phyloP scores from a whole-genome alignment of 2,329 filamentous ascomycete species.

The Saccharata proteae region DNA sequence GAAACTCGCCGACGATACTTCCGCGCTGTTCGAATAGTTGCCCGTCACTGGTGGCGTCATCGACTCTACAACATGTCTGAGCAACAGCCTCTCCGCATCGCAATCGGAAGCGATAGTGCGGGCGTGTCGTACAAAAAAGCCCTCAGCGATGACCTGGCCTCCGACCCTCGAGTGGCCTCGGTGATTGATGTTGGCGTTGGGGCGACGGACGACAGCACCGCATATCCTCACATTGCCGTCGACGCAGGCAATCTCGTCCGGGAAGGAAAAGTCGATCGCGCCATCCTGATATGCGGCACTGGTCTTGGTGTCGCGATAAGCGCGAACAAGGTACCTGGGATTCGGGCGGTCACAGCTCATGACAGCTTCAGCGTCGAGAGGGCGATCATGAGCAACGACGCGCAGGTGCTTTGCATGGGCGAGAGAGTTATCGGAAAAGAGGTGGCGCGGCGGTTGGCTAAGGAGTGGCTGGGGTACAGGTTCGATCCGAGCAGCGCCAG shows the following conservation, averaged over 20 bases:
- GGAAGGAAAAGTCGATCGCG: conserved; percentile 58
- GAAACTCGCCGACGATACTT: conserved; percentile 16
- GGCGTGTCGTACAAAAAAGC: conserved; percentile 68
- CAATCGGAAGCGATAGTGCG: conserved; percentile 57
- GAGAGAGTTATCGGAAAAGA: conserved; percentile 75
- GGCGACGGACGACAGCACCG: conserved; percentile 56
- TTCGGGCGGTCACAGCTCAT: conserved; percentile 80
- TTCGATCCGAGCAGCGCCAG: conserved; percentile 59
- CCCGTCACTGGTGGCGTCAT: conserved; percentile 3
- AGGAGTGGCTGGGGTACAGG: conserved; percentile 73
- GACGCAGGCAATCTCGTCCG: conserved; percentile 55
- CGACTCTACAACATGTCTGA: conserved; percentile 4
- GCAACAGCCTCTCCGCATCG: conserved; percentile 39
- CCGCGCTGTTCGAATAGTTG: conserved; percentile 4
- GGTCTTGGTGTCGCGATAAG: conserved; percentile 76
- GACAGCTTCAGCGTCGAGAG: conserved; percentile 77
- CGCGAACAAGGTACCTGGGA: conserved; percentile 79
- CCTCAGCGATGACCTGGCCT: conserved; percentile 60
- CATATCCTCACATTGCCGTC: conserved; percentile 70
- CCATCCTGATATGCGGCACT: conserved; percentile 73
- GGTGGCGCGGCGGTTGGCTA: conserved; percentile 62
- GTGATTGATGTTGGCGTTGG: conserved; percentile 66
- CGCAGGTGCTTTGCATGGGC: conserved; percentile 77
- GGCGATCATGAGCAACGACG: conserved; percentile 70
- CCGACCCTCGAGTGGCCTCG: conserved; percentile 52